phyloP scores from a whole-genome alignment of 2,329 filamentous ascomycete genomes.

The Diaporthe capsici region DNA sequence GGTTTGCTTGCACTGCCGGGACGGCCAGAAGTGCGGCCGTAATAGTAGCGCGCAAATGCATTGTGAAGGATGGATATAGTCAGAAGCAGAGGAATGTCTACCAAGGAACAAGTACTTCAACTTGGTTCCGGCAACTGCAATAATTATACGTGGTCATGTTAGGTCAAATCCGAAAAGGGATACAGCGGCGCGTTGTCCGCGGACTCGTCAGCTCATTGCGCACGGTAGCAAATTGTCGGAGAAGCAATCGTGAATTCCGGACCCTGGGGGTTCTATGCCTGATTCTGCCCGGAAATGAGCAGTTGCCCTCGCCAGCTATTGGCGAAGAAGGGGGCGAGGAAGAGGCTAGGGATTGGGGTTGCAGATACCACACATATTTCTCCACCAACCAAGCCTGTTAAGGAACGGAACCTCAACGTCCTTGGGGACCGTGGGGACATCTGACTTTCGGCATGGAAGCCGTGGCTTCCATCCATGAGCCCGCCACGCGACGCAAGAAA shows the following conservation, averaged over 20 bases:
- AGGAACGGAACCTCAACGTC: conserved; percentile 31
- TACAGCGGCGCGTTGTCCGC: not conserved
- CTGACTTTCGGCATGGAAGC: conserved; percentile 13
- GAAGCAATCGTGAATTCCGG: conserved; percentile 18
- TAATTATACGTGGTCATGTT: not conserved
- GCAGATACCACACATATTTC: conserved; percentile 25
- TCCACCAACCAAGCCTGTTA: conserved; percentile 40
- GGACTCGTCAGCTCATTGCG: not conserved
- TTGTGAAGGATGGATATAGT: not conserved
- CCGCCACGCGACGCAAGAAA: not conserved
- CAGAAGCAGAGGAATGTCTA: not conserved
- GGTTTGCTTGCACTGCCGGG: conserved; percentile 34
- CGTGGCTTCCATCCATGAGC: not conserved
- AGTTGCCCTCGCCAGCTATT: conserved; percentile 2
- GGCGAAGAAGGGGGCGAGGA: not conserved
- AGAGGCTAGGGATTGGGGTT: conserved; percentile 5
- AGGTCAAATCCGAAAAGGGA: not conserved
- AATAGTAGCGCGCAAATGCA: conserved; percentile 24
- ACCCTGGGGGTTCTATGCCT: conserved; percentile 11
- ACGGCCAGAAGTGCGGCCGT: conserved; percentile 20
- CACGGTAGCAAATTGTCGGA: not conserved
- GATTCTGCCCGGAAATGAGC: conserved; percentile 27
- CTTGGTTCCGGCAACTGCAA: not conserved
- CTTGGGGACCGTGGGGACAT: conserved; percentile 15
- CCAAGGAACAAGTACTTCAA: not conserved